phyloP scores from a whole-genome alignment of 306 rosid species.

The Abrus pulchellus region DNA sequence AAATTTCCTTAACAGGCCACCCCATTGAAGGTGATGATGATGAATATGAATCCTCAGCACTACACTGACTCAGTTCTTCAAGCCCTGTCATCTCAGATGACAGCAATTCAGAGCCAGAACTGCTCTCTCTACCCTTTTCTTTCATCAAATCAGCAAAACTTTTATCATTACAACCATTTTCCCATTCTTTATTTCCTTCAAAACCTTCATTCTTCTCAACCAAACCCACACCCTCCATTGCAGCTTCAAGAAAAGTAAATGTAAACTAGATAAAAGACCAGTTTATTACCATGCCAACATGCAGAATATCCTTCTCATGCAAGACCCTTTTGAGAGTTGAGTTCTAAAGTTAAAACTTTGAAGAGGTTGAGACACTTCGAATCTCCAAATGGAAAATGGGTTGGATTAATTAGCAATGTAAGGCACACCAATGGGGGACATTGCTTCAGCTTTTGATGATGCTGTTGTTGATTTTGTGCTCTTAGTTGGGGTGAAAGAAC shows the following conservation, averaged over 20 bases:
- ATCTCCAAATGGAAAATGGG: constrained; percentile 55
- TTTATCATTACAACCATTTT: constrained; percentile 51
- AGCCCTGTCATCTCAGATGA: constrained; percentile 70
- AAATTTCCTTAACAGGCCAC: constrained; percentile 60
- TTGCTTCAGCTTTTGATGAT: constrained; percentile 58
- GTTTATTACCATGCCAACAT: constrained; percentile 55
- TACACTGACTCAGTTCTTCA: constrained; percentile 70
- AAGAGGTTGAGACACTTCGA: constrained; percentile 56
- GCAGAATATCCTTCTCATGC: constrained; percentile 48
- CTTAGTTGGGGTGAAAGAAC: constrained; percentile 47
- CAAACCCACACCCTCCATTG: constrained; percentile 59
- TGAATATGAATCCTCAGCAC: constrained; percentile 68
- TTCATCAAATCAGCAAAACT: constrained; percentile 52
- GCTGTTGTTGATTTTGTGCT: constrained; percentile 48
- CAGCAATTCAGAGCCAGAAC: constrained; percentile 67
- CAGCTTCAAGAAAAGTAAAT: constrained; percentile 43
- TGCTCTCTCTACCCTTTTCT: constrained; percentile 64
- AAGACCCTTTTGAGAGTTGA: constrained; percentile 53
- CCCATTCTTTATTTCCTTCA: constrained; percentile 45
- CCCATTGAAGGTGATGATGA: constrained; percentile 54
- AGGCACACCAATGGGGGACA: constrained; percentile 51
- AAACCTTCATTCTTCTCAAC: constrained; percentile 49
- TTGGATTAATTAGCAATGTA: constrained; percentile 31
- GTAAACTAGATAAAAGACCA: constrained; percentile 58
- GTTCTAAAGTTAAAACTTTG: constrained; percentile 30